Evolutionary conservation across 1,139 yeast genomes (phyloP), one percentile per base, ranked within the genome.

Genomic region (Geotrichum siamense): DNA sequence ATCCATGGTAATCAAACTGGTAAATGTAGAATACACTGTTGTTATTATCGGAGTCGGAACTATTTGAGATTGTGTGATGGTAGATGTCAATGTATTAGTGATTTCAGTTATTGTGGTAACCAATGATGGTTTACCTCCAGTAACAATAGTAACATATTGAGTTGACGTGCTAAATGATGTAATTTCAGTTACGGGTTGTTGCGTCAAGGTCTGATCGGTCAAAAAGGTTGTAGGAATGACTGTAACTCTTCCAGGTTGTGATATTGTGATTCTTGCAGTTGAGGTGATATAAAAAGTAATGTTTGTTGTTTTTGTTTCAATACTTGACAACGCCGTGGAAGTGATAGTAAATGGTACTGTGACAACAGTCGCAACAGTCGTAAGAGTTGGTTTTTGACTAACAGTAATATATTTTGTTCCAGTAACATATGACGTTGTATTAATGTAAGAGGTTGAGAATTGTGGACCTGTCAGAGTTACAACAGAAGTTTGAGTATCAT

Each of bases 321-420:
- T n/a, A 5, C 21, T 5, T 5, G 34, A 10, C 5, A 15, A 10
- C 10, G 15, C 34, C 6, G 34, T 31, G 17, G 34, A 31, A 6
- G 34, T 31, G 8, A 31, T 16, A 4, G 17, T 9, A 13, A 13
- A 5, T 6, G 34, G 20, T 15, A 21, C 4, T 5, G 34, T 16
- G 19, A 16, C 8, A 16, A 31, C 34, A 6, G 34, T 16, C 34
- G 13, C 34, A 13, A 31, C 34, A n/a, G 34, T 17, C 9, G 10
- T 31, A 5, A 13, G 16, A 13, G 20, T 16, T 16, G 22, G 20
- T 15, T 19, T 16, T 31, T 31, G 20, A 15, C 16, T 31, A 5
- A 31, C 8, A 13, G 34, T 31, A n/a, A 31, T 15, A 31, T 31
- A 31, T 15, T 21, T 31, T 12, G 34, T 31, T n/a, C 34, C 34